Base-by-base conservation (phyloP, 768 basidiomycete species). In the Melanogaster broomeanus region DNA sequence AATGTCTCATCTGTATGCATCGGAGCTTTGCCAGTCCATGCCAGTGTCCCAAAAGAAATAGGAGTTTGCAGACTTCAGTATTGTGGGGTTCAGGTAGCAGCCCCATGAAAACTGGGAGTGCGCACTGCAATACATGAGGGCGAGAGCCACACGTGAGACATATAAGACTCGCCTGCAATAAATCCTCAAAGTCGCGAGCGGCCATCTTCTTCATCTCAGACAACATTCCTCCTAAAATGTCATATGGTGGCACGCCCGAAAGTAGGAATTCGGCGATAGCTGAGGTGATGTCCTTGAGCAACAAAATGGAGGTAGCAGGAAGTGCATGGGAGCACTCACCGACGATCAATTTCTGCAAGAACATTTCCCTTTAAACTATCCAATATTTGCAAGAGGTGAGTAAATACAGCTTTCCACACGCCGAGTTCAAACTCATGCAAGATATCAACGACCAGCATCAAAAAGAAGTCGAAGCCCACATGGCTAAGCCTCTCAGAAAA, bases 121-220 rank as follows among this genome's bases (percentile, higher is more conserved):
- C 34, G 33, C 67, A 70, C 68, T 70, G 28, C 3, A 24, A 12
- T 9, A 13, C 34, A 35, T 35, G 34, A n/a, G 15, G 15, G 34
- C 34, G 15, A 9, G n/a, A n/a, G n/a, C n/a, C n/a, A n/a, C 12
- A 31, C 12, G 30, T 7, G 30, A 31, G 13, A 35, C 25, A 28
- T 13, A 15, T n/a, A 13, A 27, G n/a, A 44, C 6, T 25, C 7
- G 30, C 42, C 56, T 72, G 72, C 0, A 73, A 48, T 10, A 73
- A 54, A 45, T 74, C 73, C 42, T 74, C 67, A 53, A 61, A 74
- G 65, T 63, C 65, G 64, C 60, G 59, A 2, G 69, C 72, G n/a
- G 71, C 70, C 4, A 73, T 49, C 41, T 63, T 61, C 44, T 68
- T 68, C 57, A 75, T 55, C 22, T 60, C 68, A 7, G 71, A 65